These are phyloP conservation scores for Suillus plorans DNA, from an alignment of 768 basidiomycete species.

Conservation along the genomic window DNA sequence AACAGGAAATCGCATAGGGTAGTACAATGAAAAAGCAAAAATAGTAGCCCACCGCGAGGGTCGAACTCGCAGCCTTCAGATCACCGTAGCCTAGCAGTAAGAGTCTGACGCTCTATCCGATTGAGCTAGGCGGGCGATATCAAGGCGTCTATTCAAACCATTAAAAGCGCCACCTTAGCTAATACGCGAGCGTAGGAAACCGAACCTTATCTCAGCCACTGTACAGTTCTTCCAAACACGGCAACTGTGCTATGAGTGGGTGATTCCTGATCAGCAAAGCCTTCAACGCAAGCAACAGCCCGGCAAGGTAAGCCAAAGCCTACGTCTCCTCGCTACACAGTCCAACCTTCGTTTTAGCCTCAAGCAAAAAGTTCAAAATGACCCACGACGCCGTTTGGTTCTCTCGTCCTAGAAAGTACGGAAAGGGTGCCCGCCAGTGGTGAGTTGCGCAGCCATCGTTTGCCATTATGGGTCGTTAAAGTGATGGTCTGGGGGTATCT, in stretches of 20 bases:
- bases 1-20: too few relatives aligned
- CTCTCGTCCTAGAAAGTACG: constrained; percentile 91
- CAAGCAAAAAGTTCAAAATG: constrained; percentile 52
- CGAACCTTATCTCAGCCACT: constrained; percentile 16
- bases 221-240: constrained; percentile 13
- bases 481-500: constrained; percentile 15
- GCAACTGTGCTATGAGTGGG: constrained; percentile 2
- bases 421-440: constrained; percentile 96
- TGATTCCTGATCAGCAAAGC: not conserved
- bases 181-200: not conserved
- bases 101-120: constrained; percentile 57
- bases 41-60: constrained; percentile 74
- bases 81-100: constrained; percentile 34
- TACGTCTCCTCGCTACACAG: not conserved
- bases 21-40: constrained; percentile 13
- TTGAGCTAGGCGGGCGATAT: constrained; percentile 47
- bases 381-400: constrained; percentile 99
- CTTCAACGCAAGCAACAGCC: constrained; percentile 14
- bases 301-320: constrained; percentile 20
- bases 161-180: not conserved
- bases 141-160: not conserved
- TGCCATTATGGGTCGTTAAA: not conserved
- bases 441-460: constrained; percentile 37
- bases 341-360: constrained; percentile 4
- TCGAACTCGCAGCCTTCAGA: constrained; percentile 88